Evolutionary conservation across 768 basidiomycete species (phyloP).

Genomic region (Leccinum disarticulatum): DNA sequence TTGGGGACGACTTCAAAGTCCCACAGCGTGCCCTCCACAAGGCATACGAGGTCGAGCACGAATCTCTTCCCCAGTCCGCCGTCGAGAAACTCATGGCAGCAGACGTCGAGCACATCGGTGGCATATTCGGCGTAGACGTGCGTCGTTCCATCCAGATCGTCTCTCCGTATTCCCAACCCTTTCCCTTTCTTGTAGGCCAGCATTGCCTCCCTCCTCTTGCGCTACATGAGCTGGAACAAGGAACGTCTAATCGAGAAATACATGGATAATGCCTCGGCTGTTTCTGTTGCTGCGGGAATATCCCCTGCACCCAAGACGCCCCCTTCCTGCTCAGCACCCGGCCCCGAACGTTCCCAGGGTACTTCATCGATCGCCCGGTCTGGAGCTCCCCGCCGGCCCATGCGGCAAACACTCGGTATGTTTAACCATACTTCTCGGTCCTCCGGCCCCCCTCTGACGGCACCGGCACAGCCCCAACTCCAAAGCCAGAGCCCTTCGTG

Average conservation of each 20-base stretch:
- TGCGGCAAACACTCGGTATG: slow-evolving; percentile 30
- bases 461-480: slow-evolving; percentile 18
- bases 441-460: neutral
- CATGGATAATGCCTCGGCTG: slow-evolving; percentile 83
- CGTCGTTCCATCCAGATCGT: slow-evolving; percentile 34
- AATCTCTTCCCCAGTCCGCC: slow-evolving; percentile 65
- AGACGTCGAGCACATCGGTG: slow-evolving; percentile 84
- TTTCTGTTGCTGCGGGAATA: slow-evolving; percentile 77
- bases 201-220: slow-evolving; percentile 74
- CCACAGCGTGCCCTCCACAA: slow-evolving; percentile 56
- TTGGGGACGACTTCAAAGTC: slow-evolving; percentile 63
- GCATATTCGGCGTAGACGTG: slow-evolving; percentile 88
- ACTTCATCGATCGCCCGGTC: slow-evolving; percentile 26
- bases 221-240: slow-evolving; percentile 91
- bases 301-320: slow-evolving; percentile 33
- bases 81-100: slow-evolving; percentile 76
- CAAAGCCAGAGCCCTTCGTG: slow-evolving; percentile 56
- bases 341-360: slow-evolving; percentile 36
- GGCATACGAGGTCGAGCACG: slow-evolving; percentile 84
- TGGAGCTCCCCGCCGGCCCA: slow-evolving; percentile 27
- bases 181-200: slow-evolving; percentile 45
- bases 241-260: slow-evolving; percentile 95
- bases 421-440: neutral
- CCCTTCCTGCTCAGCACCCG: slow-evolving; percentile 25
- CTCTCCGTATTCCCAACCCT: neutral